A percentile compares a stretch with the other conserved stretches of the same genome.
These are phyloP conservation scores for Cryptosporidium sp. DNA, from an alignment of 169 alveolate species.

Conservation along the genomic window DNA sequence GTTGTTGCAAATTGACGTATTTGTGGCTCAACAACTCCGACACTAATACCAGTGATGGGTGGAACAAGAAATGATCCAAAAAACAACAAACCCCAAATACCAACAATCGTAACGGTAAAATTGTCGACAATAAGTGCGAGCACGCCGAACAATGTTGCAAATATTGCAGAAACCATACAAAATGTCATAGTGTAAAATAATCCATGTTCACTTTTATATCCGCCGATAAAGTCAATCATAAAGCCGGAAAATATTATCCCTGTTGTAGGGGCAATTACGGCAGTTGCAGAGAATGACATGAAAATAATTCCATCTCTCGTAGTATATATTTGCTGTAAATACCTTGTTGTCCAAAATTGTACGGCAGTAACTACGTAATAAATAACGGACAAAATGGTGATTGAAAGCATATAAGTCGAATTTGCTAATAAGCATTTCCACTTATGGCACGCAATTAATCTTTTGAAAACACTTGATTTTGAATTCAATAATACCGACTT, in stretches of 20 bases:
- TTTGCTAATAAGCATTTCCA: slow-evolving; percentile 32
- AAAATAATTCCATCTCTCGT: slow-evolving; percentile 70
- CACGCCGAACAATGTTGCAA: slow-evolving; percentile 52
- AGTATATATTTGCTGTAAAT: slow-evolving; percentile 43
- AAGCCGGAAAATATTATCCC: slow-evolving; percentile 63
- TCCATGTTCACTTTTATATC: slow-evolving; percentile 40
- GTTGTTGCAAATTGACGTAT: slow-evolving; percentile 72
- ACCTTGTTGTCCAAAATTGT: slow-evolving; percentile 73
- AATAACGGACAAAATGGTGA: slow-evolving; percentile 33
- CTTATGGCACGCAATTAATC: neutral
- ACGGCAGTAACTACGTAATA: slow-evolving; percentile 66
- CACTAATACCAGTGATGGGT: slow-evolving; percentile 70
- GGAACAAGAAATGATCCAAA: slow-evolving; percentile 75
- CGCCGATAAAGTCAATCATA: slow-evolving; percentile 69
- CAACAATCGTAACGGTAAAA: slow-evolving; percentile 53
- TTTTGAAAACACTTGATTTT: slow-evolving; percentile 2
- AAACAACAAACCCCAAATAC: slow-evolving; percentile 64
- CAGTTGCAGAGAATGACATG: slow-evolving; percentile 72
- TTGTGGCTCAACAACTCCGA: slow-evolving; percentile 65
- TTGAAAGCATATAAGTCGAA: slow-evolving; percentile 51
- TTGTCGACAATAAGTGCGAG: slow-evolving; percentile 37
- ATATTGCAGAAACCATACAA: slow-evolving; percentile 24
- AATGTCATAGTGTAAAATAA: slow-evolving; percentile 55
- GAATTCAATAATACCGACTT: neutral
- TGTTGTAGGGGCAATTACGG: slow-evolving; percentile 64